These are phyloP conservation scores for Ambispora gerdemannii DNA, from an alignment of 192 early-diverging fungal species.

Conservation along the genomic window DNA sequence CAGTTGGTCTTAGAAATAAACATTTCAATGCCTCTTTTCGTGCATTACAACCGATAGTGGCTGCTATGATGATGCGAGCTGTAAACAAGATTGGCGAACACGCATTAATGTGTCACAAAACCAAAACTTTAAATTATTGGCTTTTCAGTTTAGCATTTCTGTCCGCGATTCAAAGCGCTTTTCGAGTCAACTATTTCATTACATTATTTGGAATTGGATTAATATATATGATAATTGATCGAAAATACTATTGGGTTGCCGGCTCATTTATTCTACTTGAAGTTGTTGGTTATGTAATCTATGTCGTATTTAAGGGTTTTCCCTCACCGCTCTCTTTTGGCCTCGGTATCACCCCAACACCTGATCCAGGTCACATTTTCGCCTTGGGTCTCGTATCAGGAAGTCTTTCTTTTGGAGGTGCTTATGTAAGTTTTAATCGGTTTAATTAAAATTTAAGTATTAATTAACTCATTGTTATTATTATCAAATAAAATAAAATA, in stretches of 20 bases:
- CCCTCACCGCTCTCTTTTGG: conserved; percentile 41
- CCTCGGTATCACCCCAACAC: conserved; percentile 39
- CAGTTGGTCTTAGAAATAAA: conserved; percentile 42
- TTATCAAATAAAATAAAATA: no score
- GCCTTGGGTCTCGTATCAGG: conserved; percentile 49
- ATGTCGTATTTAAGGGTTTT: conserved; percentile 47
- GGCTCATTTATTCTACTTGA: conserved; percentile 31
- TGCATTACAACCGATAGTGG: conserved; percentile 52
- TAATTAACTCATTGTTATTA: not conserved
- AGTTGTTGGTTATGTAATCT: conserved; percentile 38
- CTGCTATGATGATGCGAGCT: conserved; percentile 51
- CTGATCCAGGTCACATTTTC: conserved; percentile 43
- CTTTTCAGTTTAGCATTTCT: conserved; percentile 28
- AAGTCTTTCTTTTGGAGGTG: conserved; percentile 51
- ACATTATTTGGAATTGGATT: conserved; percentile 51
- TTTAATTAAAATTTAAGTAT: not conserved
- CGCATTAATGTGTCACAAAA: conserved; percentile 43
- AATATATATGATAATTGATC: conserved; percentile 32
- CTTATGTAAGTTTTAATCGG: conserved; percentile 34
- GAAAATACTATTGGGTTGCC: conserved; percentile 30
- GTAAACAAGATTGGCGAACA: conserved; percentile 48
- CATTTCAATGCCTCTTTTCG: conserved; percentile 55
- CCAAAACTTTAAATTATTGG: conserved; percentile 41
- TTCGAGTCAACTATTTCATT: conserved; percentile 50
- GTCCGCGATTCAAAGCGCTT: conserved; percentile 43